Evolutionary conservation across 371 early-diverging fungal species (phyloP).

Genomic region (Mortierella sp.): DNA sequence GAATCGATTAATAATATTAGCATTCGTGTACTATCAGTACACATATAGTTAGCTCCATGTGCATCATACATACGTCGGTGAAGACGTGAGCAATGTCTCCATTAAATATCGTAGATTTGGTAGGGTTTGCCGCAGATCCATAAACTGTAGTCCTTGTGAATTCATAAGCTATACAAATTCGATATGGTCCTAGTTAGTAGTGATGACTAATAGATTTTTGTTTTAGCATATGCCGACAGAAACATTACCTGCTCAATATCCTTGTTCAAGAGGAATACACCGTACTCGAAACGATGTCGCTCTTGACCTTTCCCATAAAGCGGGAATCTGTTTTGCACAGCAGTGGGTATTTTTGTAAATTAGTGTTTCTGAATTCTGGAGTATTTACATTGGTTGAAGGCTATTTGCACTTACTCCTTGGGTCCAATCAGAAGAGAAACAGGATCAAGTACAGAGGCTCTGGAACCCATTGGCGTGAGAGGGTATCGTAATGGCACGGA

Average conservation of each 20-base stretch:
- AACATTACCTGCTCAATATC: slow-evolving; percentile 82
- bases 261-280: slow-evolving; percentile 87
- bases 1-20: slow-evolving; percentile 6
- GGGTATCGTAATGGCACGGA: slow-evolving; percentile 83
- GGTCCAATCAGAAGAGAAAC: slow-evolving; percentile 69
- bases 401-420: slow-evolving; percentile 66
- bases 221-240: too few relatives aligned
- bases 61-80: slow-evolving; percentile 32
- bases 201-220: not conserved
- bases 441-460: slow-evolving; percentile 78
- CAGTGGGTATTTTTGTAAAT: not conserved
- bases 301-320: slow-evolving; percentile 81
- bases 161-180: slow-evolving; percentile 71
- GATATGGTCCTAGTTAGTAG: not conserved
- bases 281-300: slow-evolving; percentile 82
- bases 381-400: not conserved
- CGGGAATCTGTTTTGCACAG: slow-evolving; percentile 70
- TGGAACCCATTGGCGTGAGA: slow-evolving; percentile 80
- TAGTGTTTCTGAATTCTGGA: too few relatives aligned
- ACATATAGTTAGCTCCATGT: too few relatives aligned
- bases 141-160: slow-evolving; percentile 76
- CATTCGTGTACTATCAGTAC: not conserved
- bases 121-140: slow-evolving; percentile 83
- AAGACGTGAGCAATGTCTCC: slow-evolving; percentile 70
- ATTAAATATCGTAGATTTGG: slow-evolving; percentile 81